These are phyloP conservation scores for Penicillium corylophilum DNA, from an alignment of 2,329 filamentous ascomycete species.

Conservation along the genomic window DNA sequence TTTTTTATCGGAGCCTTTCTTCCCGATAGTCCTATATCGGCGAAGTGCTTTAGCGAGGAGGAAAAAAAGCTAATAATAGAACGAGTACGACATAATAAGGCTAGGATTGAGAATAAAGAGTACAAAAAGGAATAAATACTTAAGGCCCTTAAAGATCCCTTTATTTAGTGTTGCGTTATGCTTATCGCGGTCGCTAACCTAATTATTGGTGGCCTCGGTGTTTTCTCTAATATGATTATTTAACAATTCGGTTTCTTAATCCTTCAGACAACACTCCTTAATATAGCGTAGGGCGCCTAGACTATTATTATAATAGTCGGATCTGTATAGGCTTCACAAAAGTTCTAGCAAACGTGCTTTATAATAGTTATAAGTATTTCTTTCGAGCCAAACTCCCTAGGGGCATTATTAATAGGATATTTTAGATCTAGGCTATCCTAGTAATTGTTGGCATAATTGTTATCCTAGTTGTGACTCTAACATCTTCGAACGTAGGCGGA, in stretches of 20 bases:
- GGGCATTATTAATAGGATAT: no score
- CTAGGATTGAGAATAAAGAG: constrained; percentile 56
- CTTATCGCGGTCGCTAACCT: constrained; percentile 16
- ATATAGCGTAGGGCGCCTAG: constrained; percentile 70
- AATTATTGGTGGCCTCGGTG: constrained; percentile 34
- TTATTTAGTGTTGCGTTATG: constrained; percentile 19
- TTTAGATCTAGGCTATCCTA: no score
- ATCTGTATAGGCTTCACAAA: constrained; percentile 64
- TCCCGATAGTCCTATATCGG: constrained; percentile 65
- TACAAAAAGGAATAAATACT: constrained; percentile 51
- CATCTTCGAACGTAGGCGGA: constrained; percentile 57
- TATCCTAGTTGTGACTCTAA: constrained; percentile 61
- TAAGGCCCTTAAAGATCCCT: constrained; percentile 40
- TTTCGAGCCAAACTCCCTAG: no score
- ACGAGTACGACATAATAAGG: constrained; percentile 57
- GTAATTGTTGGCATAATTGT: constrained; percentile 68
- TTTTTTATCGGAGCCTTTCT: constrained; percentile 58
- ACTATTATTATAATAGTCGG: constrained; percentile 66
- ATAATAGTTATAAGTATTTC: constrained; percentile 47
- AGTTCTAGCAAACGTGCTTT: constrained; percentile 61
- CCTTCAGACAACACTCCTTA: constrained; percentile 66
- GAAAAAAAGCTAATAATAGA: constrained; percentile 61
- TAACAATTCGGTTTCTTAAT: constrained; percentile 61
- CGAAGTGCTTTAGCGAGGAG: constrained; percentile 62
- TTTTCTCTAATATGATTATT: constrained; percentile 59